phyloP scores from a whole-genome alignment of 1,284 basidiomycete species.

The Dichomitus squalens region DNA sequence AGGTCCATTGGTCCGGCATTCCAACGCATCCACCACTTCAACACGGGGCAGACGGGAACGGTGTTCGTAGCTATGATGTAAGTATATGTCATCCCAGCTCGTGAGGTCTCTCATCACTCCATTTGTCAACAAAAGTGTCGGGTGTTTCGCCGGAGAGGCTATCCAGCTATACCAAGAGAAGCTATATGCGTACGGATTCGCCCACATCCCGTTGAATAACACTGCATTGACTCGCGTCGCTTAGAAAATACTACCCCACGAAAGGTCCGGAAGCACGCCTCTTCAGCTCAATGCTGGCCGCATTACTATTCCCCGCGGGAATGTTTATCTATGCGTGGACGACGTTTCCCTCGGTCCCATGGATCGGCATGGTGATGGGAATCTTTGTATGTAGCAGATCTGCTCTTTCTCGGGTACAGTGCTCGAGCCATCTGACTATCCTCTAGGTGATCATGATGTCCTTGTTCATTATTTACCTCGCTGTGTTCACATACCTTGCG shows the following conservation, averaged over 20 bases:
- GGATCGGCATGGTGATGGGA: slow-evolving; percentile 60
- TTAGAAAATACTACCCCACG: slow-evolving; percentile 52
- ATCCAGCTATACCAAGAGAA: slow-evolving; percentile 67
- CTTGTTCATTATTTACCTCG: slow-evolving; percentile 62
- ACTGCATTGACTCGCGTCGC: background rate
- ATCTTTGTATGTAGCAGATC: slow-evolving; percentile 43
- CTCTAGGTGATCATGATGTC: slow-evolving; percentile 46
- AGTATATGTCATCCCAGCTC: slow-evolving; percentile 27
- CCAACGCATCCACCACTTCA: slow-evolving; percentile 63
- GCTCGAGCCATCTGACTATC: background rate
- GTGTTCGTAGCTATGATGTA: slow-evolving; percentile 64
- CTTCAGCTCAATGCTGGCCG: slow-evolving; percentile 67
- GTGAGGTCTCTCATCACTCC: background rate
- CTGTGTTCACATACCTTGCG: slow-evolving; percentile 72
- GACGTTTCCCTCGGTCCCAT: slow-evolving; percentile 51
- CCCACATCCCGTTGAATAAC: background rate
- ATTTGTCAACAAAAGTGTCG: slow-evolving; percentile 48
- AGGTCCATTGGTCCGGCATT: slow-evolving; percentile 70
- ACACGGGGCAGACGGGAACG: slow-evolving; percentile 62
- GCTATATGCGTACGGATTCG: slow-evolving; percentile 52
- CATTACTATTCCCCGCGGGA: slow-evolving; percentile 59
- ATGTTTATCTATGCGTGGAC: slow-evolving; percentile 74
- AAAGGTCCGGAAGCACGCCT: slow-evolving; percentile 76
- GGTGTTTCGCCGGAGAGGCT: slow-evolving; percentile 57
- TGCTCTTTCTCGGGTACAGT: background rate